A percentile compares a stretch with the other conserved stretches of the same genome.
Evolutionary conservation across 352 stramenopile genomes (phyloP).

Genomic region (Pythium coloratum): DNA sequence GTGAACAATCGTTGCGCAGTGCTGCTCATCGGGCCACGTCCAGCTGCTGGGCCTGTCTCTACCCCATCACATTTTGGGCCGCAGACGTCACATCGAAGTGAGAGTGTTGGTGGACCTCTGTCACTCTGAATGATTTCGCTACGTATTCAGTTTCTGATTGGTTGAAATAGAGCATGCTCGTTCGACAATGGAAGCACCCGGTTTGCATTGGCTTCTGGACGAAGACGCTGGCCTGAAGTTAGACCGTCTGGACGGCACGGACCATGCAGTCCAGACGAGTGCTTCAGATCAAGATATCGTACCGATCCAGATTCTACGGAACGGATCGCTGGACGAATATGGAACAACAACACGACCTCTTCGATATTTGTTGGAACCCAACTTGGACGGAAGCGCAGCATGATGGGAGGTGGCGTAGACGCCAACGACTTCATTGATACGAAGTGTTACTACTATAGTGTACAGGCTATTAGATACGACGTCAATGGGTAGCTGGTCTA

Average conservation of each 20-base stretch:
- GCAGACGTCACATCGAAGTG: conserved; percentile 9
- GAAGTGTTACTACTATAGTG: not conserved
- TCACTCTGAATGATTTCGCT: not conserved
- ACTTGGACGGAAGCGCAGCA: not conserved
- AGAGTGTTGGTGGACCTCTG: not conserved
- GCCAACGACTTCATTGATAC: not conserved
- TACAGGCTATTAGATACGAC: conserved; percentile 3
- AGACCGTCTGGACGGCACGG: not conserved
- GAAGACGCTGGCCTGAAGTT: not conserved
- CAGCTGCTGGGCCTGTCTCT: conserved; percentile 1
- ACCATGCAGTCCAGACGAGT: too few relatives aligned
- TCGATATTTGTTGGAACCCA: too few relatives aligned
- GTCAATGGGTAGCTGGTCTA: not conserved
- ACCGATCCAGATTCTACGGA: not conserved
- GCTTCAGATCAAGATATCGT: not conserved
- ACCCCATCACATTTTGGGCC: not conserved
- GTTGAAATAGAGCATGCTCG: not conserved
- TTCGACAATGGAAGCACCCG: conserved; percentile 4
- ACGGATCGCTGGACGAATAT: not conserved
- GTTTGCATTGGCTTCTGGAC: not conserved
- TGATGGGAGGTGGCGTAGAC: not conserved
- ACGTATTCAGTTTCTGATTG: conserved; percentile 13
- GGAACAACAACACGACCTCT: not conserved
- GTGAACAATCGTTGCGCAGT: conserved; percentile 15
- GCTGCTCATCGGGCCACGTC: conserved; percentile 13